These are phyloP conservation scores for Suillus variegatus DNA, from an alignment of 768 basidiomycete genomes.

Conservation along the genomic window DNA sequence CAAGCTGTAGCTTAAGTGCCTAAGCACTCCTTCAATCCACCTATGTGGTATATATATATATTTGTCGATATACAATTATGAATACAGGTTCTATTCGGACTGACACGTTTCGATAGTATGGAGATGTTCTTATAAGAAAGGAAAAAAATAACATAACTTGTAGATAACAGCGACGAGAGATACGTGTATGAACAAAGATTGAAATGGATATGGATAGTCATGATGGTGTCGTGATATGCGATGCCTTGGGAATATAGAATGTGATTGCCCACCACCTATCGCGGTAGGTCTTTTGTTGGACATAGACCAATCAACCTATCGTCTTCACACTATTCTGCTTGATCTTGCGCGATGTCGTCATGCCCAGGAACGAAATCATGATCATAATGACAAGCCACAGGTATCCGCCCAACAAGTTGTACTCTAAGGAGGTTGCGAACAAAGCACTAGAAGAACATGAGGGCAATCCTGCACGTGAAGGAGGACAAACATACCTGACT, in stretches of 20 bases:
- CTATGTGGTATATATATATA: not conserved
- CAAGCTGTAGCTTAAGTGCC: conserved; percentile 30
- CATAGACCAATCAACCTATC: conserved; percentile 11
- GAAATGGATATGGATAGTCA: not conserved
- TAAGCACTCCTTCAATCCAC: not conserved
- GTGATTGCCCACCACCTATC: not conserved
- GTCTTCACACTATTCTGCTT: conserved; percentile 25
- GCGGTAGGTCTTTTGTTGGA: not conserved
- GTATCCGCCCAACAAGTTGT: conserved; percentile 52
- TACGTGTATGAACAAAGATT: not conserved
- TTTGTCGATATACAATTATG: not conserved
- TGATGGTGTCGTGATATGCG: not conserved
- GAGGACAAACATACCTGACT: conserved; percentile 42
- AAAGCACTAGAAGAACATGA: conserved; percentile 41
- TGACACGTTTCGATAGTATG: not conserved
- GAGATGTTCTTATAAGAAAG: not conserved
- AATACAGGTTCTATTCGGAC: not conserved
- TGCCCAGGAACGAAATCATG: conserved; percentile 40
- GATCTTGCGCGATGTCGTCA: conserved; percentile 26
- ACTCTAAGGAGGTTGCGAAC: conserved; percentile 54
- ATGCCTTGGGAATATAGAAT: conserved; percentile 2
- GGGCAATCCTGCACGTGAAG: not conserved
- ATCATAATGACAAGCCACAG: conserved; percentile 60
- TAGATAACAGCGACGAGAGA: not conserved
- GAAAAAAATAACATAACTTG: not conserved